phyloP scores from a whole-genome alignment of 1,139 yeast species.

The Suhomyces atakaporum region DNA sequence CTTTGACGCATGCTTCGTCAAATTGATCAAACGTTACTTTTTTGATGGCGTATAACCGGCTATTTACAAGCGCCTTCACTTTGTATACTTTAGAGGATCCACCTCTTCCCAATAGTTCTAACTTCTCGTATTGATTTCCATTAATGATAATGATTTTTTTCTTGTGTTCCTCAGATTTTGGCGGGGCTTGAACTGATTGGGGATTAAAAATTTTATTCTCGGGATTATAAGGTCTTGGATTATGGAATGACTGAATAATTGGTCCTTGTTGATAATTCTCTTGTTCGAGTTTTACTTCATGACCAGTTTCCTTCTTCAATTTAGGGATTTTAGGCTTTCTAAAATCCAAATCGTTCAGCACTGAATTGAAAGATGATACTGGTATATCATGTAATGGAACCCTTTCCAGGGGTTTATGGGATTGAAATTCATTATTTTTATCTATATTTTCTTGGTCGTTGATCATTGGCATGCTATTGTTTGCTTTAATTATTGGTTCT shows the following conservation, averaged over 20 bases:
- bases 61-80: conserved; percentile 56
- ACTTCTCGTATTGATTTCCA: conserved; percentile 65
- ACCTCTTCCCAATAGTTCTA: conserved; percentile 85
- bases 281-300: neutral
- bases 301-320: conserved; percentile 6
- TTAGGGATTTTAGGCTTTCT: conserved; percentile 30
- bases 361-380: conserved; percentile 16
- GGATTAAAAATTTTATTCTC: neutral
- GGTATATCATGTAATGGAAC: conserved; percentile 21
- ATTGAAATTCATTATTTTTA: neutral
- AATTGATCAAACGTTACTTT: conserved; percentile 80
- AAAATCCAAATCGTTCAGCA: conserved; percentile 18
- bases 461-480: conserved; percentile 1
- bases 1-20: conserved; percentile 70
- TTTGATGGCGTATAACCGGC: conserved; percentile 74
- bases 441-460: conserved; percentile 2
- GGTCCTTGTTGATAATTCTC: neutral
- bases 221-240: conserved; percentile 1
- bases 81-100: conserved; percentile 93
- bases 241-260: conserved; percentile 9
- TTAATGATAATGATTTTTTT: conserved; percentile 47
- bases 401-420: conserved; percentile 10
- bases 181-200: conserved; percentile 6
- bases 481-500: neutral
- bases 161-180: conserved; percentile 21